A percentile compares a stretch with the other conserved stretches of the same genome.
These are phyloP conservation scores for Mycena filopes DNA, from an alignment of 768 basidiomycete genomes.

Conservation along the genomic window DNA sequence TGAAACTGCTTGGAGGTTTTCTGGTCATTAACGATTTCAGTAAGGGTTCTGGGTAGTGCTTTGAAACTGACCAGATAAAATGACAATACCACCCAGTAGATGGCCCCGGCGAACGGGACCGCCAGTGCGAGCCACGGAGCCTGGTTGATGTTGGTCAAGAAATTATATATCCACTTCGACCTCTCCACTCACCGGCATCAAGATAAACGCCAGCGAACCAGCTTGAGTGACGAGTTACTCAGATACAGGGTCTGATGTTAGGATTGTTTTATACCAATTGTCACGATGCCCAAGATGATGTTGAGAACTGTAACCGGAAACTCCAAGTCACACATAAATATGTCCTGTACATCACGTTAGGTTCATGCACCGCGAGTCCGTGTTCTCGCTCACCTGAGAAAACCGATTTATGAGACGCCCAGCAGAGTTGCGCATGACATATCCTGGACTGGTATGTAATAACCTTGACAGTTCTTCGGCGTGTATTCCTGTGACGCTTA, in stretches of 20 bases:
- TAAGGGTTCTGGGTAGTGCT: too few species aligned
- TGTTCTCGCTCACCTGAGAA: conserved; percentile 18
- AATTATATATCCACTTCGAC: too few species aligned
- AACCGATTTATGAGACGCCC: conserved; percentile 20
- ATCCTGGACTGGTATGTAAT: neutral
- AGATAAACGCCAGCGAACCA: conserved; percentile 11
- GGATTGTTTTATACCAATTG: conserved; percentile 3
- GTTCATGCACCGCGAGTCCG: too few species aligned
- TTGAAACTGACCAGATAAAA: conserved; percentile 20
- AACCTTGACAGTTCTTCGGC: neutral
- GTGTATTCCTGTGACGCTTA: conserved; percentile 1
- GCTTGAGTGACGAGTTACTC: neutral
- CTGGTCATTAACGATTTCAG: too few species aligned
- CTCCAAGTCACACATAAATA: conserved; percentile 26
- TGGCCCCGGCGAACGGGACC: conserved; percentile 3
- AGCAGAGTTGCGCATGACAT: neutral
- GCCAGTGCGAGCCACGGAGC: conserved; percentile 19
- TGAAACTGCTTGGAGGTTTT: conserved; percentile 27
- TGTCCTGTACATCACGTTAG: too few species aligned
- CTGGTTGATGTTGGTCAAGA: too few species aligned
- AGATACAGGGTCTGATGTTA: too few species aligned
- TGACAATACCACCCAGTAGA: conserved; percentile 21
- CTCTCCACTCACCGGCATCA: conserved; percentile 18
- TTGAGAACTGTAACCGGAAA: conserved; percentile 5
- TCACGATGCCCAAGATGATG: conserved; percentile 1